phyloP scores from a whole-genome alignment of 2,329 filamentous ascomycete genomes.

The Diaporthe vexans region DNA sequence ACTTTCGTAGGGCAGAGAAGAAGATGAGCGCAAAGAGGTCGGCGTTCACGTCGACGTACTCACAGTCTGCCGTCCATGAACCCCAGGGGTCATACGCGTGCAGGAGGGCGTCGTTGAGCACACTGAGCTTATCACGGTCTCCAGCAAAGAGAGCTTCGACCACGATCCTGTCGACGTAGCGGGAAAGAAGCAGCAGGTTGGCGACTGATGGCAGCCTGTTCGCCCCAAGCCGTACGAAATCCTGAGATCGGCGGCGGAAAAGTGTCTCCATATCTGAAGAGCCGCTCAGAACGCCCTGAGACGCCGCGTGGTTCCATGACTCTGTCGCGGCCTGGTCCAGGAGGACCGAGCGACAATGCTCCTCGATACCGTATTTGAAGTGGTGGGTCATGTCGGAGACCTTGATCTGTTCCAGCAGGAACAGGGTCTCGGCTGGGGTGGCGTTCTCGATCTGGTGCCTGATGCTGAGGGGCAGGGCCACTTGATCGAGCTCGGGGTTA shows the following conservation, averaged over 20 bases:
- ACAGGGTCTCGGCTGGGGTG: conserved; percentile 50
- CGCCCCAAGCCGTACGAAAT: conserved; percentile 47
- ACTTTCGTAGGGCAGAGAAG: conserved; percentile 69
- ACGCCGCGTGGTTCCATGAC: conserved; percentile 49
- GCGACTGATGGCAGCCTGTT: conserved; percentile 44
- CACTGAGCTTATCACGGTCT: conserved; percentile 51
- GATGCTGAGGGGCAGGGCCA: conserved; percentile 48
- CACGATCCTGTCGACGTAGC: conserved; percentile 47
- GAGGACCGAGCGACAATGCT: conserved; percentile 47
- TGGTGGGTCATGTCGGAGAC: conserved; percentile 45
- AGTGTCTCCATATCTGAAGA: conserved; percentile 48
- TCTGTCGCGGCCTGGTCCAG: conserved; percentile 47
- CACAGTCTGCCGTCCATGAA: conserved; percentile 43
- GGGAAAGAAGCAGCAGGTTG: conserved; percentile 46
- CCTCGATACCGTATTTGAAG: conserved; percentile 47
- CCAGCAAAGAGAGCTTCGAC: conserved; percentile 49
- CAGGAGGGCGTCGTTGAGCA: conserved; percentile 54
- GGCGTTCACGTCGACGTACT: conserved; percentile 58
- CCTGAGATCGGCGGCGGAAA: conserved; percentile 46
- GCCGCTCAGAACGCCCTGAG: conserved; percentile 46
- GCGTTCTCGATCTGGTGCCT: conserved; percentile 47
- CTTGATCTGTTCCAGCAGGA: conserved; percentile 51
- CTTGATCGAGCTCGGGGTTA: background rate
- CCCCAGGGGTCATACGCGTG: conserved; percentile 48
- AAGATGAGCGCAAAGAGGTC: conserved; percentile 70